A percentile compares a stretch with the other conserved stretches of the same genome.
These are phyloP conservation scores for Diaporthe sp. DNA, from an alignment of 2,329 filamentous ascomycete species.

Conservation along the genomic window DNA sequence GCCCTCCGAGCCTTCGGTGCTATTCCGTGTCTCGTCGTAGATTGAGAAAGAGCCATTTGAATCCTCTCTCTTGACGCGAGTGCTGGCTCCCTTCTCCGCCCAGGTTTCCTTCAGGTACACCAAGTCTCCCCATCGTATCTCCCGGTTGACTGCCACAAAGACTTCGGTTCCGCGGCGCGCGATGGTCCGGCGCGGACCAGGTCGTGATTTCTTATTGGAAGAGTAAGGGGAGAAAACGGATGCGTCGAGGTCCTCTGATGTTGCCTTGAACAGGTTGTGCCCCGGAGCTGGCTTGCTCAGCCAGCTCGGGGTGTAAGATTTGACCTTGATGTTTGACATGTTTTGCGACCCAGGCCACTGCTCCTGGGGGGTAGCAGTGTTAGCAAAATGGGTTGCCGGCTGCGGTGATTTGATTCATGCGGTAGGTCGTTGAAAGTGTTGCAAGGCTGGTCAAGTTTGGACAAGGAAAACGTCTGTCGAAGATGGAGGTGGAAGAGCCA, in stretches of 20 bases:
- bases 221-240: slow-evolving; percentile 48
- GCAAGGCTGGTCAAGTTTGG: background rate
- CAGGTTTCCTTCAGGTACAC: slow-evolving; percentile 77
- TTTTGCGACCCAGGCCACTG: slow-evolving; percentile 38
- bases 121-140: slow-evolving; percentile 92
- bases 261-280: slow-evolving; percentile 77
- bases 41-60: slow-evolving; percentile 51
- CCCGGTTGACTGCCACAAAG: slow-evolving; percentile 87
- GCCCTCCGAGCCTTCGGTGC: slow-evolving; percentile 38
- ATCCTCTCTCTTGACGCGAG: slow-evolving; percentile 61
- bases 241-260: slow-evolving; percentile 46
- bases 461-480: background rate
- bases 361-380: slow-evolving; percentile 21
- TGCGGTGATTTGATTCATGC: slow-evolving; percentile 16
- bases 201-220: slow-evolving; percentile 54
- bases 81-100: slow-evolving; percentile 50
- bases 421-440: background rate
- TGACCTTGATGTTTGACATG: slow-evolving; percentile 80
- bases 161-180: slow-evolving; percentile 87
- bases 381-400: slow-evolving; percentile 16
- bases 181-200: slow-evolving; percentile 73
- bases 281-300: slow-evolving; percentile 82
- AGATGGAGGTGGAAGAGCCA: background rate
- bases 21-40: slow-evolving; percentile 40
- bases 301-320: slow-evolving; percentile 88